Evolutionary conservation across 768 basidiomycete genomes (phyloP).

Genomic region (Psilocybe tampanensis): DNA sequence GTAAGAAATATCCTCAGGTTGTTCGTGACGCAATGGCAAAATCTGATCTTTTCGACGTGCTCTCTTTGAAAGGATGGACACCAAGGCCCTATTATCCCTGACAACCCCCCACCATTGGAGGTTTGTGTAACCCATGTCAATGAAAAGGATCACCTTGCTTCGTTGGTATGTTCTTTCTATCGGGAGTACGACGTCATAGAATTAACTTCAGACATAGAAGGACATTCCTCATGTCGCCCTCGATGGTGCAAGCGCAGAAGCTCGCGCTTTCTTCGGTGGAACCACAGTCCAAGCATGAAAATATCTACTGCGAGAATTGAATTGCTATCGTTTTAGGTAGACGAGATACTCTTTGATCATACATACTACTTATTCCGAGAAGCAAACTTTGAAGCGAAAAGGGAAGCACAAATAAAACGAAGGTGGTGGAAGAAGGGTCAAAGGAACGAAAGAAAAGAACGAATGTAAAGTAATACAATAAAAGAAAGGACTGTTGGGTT

Average conservation of each 20-base stretch:
- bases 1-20: slow-evolving; percentile 25
- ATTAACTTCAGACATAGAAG: slow-evolving; percentile 5
- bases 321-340: too few species aligned
- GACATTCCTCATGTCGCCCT: slow-evolving; percentile 21
- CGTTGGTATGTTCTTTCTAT: slow-evolving; percentile 23
- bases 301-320: too few species aligned
- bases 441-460: neutral
- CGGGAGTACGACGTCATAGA: neutral
- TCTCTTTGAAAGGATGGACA: slow-evolving; percentile 25
- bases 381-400: too few species aligned
- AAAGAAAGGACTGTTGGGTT: too few species aligned
- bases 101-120: slow-evolving; percentile 30
- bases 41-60: too few species aligned
- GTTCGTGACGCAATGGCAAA: too few species aligned
- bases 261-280: slow-evolving; percentile 39
- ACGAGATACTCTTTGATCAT: too few species aligned
- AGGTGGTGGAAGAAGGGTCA: neutral
- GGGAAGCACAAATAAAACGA: neutral
- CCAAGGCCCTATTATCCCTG: slow-evolving; percentile 24
- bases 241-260: slow-evolving; percentile 29
- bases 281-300: neutral
- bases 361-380: too few species aligned
- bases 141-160: slow-evolving; percentile 32
- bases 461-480: neutral
- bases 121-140: slow-evolving; percentile 41